These are phyloP conservation scores for Chytriomyces confervae DNA, from an alignment of 192 early-diverging fungal genomes.

Conservation along the genomic window DNA sequence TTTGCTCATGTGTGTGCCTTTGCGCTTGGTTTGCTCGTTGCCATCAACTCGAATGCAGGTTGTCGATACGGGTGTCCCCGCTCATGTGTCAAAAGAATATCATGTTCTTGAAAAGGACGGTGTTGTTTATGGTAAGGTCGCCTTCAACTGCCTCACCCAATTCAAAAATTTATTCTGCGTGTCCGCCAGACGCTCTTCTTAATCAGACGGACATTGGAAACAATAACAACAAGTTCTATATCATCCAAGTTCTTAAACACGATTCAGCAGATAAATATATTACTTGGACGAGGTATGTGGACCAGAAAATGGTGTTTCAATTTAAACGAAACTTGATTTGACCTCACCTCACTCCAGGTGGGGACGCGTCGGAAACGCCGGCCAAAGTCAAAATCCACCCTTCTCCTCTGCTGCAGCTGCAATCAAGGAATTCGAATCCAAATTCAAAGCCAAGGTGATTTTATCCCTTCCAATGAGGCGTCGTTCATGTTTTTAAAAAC, in stretches of 20 bases:
- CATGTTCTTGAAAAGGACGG: constrained; percentile 47
- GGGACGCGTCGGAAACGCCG: constrained; percentile 73
- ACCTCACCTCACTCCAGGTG: constrained; percentile 49
- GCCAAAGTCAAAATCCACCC: constrained; percentile 51
- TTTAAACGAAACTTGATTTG: neutral
- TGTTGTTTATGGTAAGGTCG: constrained; percentile 44
- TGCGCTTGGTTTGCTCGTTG: neutral
- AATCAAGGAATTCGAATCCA: constrained; percentile 61
- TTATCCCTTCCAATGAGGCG: constrained; percentile 6
- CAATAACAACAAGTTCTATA: constrained; percentile 81
- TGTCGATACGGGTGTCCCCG: constrained; percentile 42
- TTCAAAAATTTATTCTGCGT: constrained; percentile 13
- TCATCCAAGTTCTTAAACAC: constrained; percentile 65
- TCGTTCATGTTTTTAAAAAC: neutral
- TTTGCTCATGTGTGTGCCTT: neutral
- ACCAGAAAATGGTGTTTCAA: neutral
- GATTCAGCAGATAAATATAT: constrained; percentile 47
- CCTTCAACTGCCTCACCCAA: neutral
- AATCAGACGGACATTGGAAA: constrained; percentile 71
- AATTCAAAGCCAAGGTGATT: constrained; percentile 66
- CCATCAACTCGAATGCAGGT: constrained; percentile 18
- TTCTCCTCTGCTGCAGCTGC: constrained; percentile 39
- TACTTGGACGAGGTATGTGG: constrained; percentile 58
- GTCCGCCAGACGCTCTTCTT: constrained; percentile 60
- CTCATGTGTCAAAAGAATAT: constrained; percentile 17